A percentile compares a stretch with the other conserved stretches of the same genome.
Evolutionary conservation across 2,329 filamentous ascomycete species (phyloP).

Genomic region (Penicillium sp.): DNA sequence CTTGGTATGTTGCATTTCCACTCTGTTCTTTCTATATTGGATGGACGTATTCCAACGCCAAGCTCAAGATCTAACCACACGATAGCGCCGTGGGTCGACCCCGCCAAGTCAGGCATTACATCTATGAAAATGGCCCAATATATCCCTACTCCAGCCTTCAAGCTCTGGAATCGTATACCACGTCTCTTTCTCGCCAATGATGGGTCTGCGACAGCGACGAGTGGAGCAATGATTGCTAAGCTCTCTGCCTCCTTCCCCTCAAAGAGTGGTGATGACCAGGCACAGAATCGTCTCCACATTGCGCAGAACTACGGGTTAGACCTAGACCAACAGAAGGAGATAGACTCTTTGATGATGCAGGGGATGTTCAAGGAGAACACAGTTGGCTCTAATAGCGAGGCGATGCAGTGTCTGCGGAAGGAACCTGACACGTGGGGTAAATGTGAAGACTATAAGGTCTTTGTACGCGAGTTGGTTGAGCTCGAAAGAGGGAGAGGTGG

Average conservation of each 20-base stretch:
- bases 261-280: conserved; percentile 1
- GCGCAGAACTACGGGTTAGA: conserved; percentile 17
- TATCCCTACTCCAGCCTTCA: conserved; percentile 20
- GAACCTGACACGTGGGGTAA: conserved; percentile 27
- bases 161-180: conserved; percentile 23
- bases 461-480: conserved; percentile 13
- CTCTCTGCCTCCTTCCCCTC: conserved; percentile 6
- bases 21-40: not conserved
- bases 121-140: conserved; percentile 21
- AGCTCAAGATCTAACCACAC: conserved; percentile 14
- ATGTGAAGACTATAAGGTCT: conserved; percentile 30
- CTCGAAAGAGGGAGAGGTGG: not conserved
- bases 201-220: conserved; percentile 16
- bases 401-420: conserved; percentile 32
- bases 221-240: conserved; percentile 10
- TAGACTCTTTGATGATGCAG: conserved; percentile 3
- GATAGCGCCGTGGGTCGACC: conserved; percentile 39
- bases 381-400: conserved; percentile 34
- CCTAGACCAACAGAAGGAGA: conserved; percentile 14
- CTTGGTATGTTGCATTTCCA: not conserved
- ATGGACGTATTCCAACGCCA: not conserved
- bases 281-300: conserved; percentile 12
- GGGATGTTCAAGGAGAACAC: conserved; percentile 26
- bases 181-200: conserved; percentile 21
- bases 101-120: conserved; percentile 29